Base-by-base conservation (phyloP, 306 rosid genomes). In the Prunus mume region DNA sequence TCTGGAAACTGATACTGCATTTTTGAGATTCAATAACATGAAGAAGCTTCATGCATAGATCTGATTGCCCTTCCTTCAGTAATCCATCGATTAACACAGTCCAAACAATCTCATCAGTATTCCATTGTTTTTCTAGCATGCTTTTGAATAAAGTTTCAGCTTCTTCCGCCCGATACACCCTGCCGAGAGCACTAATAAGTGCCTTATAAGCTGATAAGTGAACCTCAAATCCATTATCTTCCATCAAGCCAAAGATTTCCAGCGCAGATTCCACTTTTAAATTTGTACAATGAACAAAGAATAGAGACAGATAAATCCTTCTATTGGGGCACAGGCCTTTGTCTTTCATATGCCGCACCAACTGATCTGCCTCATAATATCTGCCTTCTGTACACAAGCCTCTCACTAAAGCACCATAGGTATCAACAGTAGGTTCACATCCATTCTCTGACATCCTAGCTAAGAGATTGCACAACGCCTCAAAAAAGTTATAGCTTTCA, bases 21-120 rank as follows among this genome's bases (percentile, higher is more conserved):
- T 81, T 77, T 69, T 76, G 78, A 64, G 84, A 73, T 74, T 83
- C 76, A 79, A 86, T 80, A 50, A 75, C 62, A 73, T 78, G 77
- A 67, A 85, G 88, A 66, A 85, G 81, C 73, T 69, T 82, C 83
- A 78, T 78, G 73, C 85, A 76, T 52, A 75, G 30, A 73, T 79
- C 79, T 46, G 34, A 22, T n/a, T 69, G 74, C 76, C 78, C 76
- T 65, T 85, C 73, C 78, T 76, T 85, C 61, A 85, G 79, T 70
- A 85, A 73, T 15, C 89, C 84, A 77, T 85, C 86, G 32, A 82
- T 60, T 32, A 83, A 75, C 45, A 86, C 76, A 20, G 86, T 82
- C 89, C 85, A 86, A 46, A 71, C 86, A 77, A 86, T 81, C 85
- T 86, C 89, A 51, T 86, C 86, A 41, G 83, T 43, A 50, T 43